Base-by-base conservation (phyloP, 768 basidiomycete species). In the Leccinum broughii region DNA sequence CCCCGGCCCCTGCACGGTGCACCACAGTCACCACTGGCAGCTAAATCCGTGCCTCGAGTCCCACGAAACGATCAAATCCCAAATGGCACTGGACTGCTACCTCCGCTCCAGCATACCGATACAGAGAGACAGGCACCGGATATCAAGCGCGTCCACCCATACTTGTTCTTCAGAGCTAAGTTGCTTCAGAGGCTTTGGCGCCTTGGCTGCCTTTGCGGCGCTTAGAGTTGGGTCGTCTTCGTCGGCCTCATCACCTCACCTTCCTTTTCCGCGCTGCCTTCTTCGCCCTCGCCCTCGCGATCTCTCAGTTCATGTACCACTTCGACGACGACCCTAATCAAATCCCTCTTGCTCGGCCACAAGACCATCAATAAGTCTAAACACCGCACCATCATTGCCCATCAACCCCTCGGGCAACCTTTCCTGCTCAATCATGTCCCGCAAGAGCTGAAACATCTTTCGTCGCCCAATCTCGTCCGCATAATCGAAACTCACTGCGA, bases 381-480 rank as follows among this genome's bases (percentile, higher is more conserved):
- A 69, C 92, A 95, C 53, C 80, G 80, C 2, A 87, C 80, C 46
- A 95, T n/a, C n/a, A n/a, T n/a, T n/a, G n/a, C n/a, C n/a, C n/a
- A n/a, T 79, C 22, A 96, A 78, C 13, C 74, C 71, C 55, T 88
- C 83, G 0, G 95, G 92, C 1, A 98, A 81, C 0, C 73, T 69
- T 14, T 87, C 82, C 62, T 89, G 83, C 1, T 83, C 83, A 15
- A 96, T 80, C 92, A 97, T 95, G 53, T 89, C 85, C 22, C 93
- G 86, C 66, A 95, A 85, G 34, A 95, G 85, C 54, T 84, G 80
- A 67, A 90, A 91, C 88, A 95, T 93, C 75, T 90, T 90, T 60
- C 93, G 77, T 60, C 93, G 77, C 4, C 96, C 95, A 60, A 90
- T 91, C 73, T 97, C 94, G 75, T 98, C 96, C 0, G 87, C 84